phyloP scores from a whole-genome alignment of 148 eudicot genomes.

The Talinum fruticosum region DNA sequence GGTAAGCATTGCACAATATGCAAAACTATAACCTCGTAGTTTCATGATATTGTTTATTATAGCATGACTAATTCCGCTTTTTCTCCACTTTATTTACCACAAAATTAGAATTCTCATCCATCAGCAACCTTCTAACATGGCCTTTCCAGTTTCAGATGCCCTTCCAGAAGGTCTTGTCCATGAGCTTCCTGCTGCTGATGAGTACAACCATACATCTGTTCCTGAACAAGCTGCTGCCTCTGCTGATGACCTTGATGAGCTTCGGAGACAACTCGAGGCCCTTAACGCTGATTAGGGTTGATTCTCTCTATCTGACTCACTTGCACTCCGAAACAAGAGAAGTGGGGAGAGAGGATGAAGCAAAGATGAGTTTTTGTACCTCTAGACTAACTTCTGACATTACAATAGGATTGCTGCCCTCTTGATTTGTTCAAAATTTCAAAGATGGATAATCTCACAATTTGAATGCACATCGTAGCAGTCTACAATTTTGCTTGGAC shows the following conservation, averaged over 20 bases:
- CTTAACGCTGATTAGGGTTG: constrained; percentile 37
- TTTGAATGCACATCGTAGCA: not conserved
- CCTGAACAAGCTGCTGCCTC: constrained; percentile 35
- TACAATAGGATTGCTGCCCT: not conserved
- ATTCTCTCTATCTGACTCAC: too few relatives aligned
- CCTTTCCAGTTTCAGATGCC: constrained; percentile 35
- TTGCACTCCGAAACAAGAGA: too few relatives aligned
- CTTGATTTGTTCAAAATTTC: not conserved
- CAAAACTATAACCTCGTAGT: not conserved
- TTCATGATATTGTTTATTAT: too few relatives aligned
- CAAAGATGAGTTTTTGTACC: not conserved
- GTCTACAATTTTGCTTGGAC: too few relatives aligned
- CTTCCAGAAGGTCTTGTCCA: constrained; percentile 76
- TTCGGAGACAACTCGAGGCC: constrained; percentile 71
- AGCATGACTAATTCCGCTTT: too few relatives aligned
- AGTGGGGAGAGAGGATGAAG: not conserved
- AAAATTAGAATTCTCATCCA: not conserved
- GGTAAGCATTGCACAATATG: constrained; percentile 32
- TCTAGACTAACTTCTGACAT: not conserved
- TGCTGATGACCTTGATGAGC: constrained; percentile 75
- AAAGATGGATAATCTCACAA: not conserved
- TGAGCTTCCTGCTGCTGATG: constrained; percentile 79
- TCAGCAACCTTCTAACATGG: not conserved
- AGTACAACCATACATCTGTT: constrained; percentile 31
- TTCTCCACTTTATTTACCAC: not conserved